A percentile compares a stretch with the other conserved stretches of the same genome.
Evolutionary conservation across 108 stramenopile species (phyloP).

Genomic region (Aurantiochytrium sp.): DNA sequence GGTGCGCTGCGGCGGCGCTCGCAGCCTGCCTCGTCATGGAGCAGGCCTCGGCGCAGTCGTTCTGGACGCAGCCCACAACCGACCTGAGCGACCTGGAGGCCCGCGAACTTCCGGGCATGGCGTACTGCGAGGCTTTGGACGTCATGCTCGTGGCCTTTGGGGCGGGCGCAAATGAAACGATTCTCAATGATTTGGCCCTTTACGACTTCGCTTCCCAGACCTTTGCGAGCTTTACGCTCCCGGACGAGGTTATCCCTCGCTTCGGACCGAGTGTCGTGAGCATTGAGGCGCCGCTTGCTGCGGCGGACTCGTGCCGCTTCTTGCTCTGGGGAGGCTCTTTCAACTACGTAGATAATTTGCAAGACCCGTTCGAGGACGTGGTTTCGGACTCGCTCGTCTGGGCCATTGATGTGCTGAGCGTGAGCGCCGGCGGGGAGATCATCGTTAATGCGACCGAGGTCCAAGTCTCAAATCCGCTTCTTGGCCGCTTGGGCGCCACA

Average conservation of each 20-base stretch:
- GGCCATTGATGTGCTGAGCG: neutral
- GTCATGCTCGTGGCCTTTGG: neutral
- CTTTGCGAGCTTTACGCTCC: neutral
- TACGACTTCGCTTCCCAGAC: neutral
- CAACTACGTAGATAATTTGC: neutral
- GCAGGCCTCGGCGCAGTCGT: neutral
- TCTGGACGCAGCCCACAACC: neutral
- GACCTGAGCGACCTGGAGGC: neutral
- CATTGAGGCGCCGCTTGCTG: neutral
- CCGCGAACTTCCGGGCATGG: neutral
- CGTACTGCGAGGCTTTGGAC: neutral
- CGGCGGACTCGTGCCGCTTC: neutral
- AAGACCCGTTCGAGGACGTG: neutral
- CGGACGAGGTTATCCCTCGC: neutral
- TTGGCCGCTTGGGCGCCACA: neutral
- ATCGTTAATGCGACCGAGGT: neutral
- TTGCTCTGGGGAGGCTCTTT: slow-evolving; percentile 4
- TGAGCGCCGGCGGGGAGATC: neutral
- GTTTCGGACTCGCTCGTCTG: neutral
- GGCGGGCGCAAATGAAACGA: neutral
- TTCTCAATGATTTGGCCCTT: neutral
- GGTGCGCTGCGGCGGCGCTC: no score
- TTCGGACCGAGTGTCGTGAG: neutral
- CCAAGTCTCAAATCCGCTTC: neutral
- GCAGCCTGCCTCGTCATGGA: neutral